Evolutionary conservation across 1,284 basidiomycete species (phyloP).

Genomic region (Peniophora sp.): DNA sequence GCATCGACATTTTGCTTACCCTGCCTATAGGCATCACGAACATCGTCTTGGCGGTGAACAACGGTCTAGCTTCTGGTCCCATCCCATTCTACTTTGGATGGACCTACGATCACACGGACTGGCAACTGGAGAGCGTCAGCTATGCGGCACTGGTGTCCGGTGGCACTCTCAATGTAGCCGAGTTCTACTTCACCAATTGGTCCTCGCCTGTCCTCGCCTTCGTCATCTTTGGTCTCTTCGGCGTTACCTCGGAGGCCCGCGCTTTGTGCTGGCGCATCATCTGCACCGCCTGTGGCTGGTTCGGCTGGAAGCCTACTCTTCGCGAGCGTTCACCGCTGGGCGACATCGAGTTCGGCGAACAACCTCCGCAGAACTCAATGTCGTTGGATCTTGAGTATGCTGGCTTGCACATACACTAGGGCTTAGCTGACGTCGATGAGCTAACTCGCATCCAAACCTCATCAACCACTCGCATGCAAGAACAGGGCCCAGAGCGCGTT

Average conservation of each 20-base stretch:
- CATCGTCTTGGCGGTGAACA: not conserved
- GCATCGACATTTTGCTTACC: not conserved
- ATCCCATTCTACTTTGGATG: not conserved
- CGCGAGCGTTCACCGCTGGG: too few species aligned
- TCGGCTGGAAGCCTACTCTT: not conserved
- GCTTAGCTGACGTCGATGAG: too few species aligned
- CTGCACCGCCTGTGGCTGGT: not conserved
- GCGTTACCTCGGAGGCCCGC: not conserved
- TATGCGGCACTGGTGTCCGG: too few species aligned
- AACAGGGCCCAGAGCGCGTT: too few species aligned
- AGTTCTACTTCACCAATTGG: not conserved
- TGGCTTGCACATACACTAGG: too few species aligned
- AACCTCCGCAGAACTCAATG: too few species aligned
- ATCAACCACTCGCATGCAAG: too few species aligned
- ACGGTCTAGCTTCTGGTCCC: not conserved
- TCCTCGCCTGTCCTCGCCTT: not conserved
- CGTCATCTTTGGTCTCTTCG: not conserved
- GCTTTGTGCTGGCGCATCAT: not conserved
- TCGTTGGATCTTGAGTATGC: too few species aligned
- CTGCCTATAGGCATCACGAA: not conserved
- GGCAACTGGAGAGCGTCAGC: not conserved
- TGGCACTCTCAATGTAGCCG: not conserved
- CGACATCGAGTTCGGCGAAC: too few species aligned
- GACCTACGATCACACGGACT: not conserved
- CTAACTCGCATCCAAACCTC: too few species aligned